Percentiles rank a stretch among this genome's conserved stretches.
Conservation (phyloP, 2,329 filamentous ascomycete species). For the Catunica adiposa region DNA sequence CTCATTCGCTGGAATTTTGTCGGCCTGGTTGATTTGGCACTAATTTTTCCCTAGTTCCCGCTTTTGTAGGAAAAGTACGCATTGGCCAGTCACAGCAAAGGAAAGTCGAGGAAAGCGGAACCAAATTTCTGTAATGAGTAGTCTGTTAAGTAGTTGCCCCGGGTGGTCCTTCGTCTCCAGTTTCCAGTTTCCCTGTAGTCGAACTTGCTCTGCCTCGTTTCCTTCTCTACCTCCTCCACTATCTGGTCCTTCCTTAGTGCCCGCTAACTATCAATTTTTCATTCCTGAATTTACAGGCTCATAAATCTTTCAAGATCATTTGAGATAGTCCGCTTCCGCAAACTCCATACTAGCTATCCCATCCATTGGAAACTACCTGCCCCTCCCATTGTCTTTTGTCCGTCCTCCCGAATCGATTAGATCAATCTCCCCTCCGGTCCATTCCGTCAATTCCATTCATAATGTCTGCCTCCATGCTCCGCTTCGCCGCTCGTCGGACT, state of each 20-base stretch:
- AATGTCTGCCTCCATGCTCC: slow-evolving; percentile 56
- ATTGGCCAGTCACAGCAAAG: slow-evolving; percentile 10
- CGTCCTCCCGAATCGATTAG: slow-evolving; percentile 3
- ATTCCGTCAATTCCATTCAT: slow-evolving; percentile 12
- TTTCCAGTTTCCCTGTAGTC: background rate
- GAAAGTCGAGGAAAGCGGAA: slow-evolving; percentile 5
- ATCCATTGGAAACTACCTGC: slow-evolving; percentile 9
- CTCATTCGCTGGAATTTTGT: slow-evolving; percentile 8
- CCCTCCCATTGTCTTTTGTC: slow-evolving; percentile 3
- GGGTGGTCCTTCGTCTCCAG: background rate
- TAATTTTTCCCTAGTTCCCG: slow-evolving; percentile 12
- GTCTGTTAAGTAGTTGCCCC: background rate
- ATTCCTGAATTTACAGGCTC: slow-evolving; percentile 15
- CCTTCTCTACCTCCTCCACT: background rate
- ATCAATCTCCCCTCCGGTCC: slow-evolving; percentile 17
- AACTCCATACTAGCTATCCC: slow-evolving; percentile 8
- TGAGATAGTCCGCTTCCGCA: slow-evolving; percentile 11
- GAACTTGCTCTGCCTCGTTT: background rate
- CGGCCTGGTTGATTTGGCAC: slow-evolving; percentile 4
- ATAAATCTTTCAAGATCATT: slow-evolving; percentile 3
- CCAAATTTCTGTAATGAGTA: background rate
- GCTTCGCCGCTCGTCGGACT: slow-evolving; percentile 52
- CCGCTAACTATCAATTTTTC: slow-evolving; percentile 7
- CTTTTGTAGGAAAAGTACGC: slow-evolving; percentile 11
- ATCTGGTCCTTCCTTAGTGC: background rate